phyloP scores from a whole-genome alignment of 164 flowering plant species.

The Cinnamomum micranthum region DNA sequence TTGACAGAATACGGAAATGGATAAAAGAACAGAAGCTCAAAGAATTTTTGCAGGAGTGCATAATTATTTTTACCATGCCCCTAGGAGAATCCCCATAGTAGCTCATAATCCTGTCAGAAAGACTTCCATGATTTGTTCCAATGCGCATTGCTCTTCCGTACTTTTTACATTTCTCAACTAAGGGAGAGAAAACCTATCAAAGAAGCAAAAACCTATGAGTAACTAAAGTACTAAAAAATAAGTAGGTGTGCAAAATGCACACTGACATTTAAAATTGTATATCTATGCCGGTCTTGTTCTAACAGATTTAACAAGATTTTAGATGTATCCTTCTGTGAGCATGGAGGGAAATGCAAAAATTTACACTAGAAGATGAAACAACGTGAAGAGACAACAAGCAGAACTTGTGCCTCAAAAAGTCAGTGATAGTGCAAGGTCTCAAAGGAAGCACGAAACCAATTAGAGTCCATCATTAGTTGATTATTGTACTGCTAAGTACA shows the following conservation, averaged over 20 bases:
- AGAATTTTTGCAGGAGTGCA: constrained; percentile 1
- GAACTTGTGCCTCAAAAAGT: background rate
- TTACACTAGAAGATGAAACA: constrained; percentile 3
- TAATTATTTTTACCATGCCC: constrained; percentile 67
- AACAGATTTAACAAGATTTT: background rate
- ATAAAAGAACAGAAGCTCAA: background rate
- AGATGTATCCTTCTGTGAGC: background rate
- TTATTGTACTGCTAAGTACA: background rate
- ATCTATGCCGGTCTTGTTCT: background rate
- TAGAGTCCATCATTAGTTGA: background rate
- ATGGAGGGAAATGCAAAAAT: background rate
- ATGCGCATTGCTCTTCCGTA: constrained; percentile 99
- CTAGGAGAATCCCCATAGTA: constrained; percentile 97
- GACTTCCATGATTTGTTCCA: constrained; percentile 98
- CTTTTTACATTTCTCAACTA: constrained; percentile 95
- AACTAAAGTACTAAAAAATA: background rate
- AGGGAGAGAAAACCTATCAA: constrained; percentile 76
- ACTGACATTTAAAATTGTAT: background rate
- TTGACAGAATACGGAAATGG: background rate
- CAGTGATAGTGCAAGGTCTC: constrained; percentile 4
- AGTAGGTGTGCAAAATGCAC: background rate
- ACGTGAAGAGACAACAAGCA: background rate
- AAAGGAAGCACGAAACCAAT: background rate
- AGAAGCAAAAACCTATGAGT: background rate
- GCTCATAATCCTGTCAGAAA: constrained; percentile 98